Evolutionary conservation across 345 rosid genomes (phyloP).

Genomic region (Eucalyptus guilfoylei): DNA sequence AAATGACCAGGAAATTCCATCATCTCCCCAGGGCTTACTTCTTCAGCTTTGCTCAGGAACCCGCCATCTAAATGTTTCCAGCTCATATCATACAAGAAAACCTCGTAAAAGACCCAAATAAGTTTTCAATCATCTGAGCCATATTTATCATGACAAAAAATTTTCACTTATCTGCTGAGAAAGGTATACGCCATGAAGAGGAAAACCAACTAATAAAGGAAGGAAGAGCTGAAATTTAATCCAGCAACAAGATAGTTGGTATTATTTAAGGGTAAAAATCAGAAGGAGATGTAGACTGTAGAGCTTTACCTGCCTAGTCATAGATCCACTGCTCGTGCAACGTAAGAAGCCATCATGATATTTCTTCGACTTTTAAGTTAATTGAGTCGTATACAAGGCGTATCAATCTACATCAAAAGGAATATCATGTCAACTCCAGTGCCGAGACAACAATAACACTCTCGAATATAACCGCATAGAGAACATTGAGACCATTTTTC

Average conservation of each 20-base stretch:
- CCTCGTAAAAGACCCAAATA: constrained; percentile 2
- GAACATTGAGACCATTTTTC: neutral
- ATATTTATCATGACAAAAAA: neutral
- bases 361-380: constrained; percentile 51
- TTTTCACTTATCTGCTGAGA: neutral
- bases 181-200: neutral
- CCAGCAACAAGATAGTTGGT: neutral
- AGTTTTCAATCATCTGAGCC: neutral
- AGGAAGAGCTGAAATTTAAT: neutral
- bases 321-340: constrained; percentile 14
- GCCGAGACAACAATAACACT: neutral
- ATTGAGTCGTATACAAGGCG: constrained; percentile 37
- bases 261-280: neutral
- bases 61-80: constrained; percentile 24
- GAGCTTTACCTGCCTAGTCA: constrained; percentile 35
- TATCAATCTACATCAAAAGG: constrained; percentile 23
- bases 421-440: neutral
- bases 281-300: neutral
- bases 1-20: constrained; percentile 27
- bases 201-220: neutral
- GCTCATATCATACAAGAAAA: constrained; percentile 34
- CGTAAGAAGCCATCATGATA: constrained; percentile 51
- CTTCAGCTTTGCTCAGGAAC: constrained; percentile 39
- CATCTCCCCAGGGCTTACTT: constrained; percentile 26
- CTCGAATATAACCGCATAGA: neutral